Conservation (phyloP, 345 rosid genomes). For the Streptanthus diversifolius region DNA sequence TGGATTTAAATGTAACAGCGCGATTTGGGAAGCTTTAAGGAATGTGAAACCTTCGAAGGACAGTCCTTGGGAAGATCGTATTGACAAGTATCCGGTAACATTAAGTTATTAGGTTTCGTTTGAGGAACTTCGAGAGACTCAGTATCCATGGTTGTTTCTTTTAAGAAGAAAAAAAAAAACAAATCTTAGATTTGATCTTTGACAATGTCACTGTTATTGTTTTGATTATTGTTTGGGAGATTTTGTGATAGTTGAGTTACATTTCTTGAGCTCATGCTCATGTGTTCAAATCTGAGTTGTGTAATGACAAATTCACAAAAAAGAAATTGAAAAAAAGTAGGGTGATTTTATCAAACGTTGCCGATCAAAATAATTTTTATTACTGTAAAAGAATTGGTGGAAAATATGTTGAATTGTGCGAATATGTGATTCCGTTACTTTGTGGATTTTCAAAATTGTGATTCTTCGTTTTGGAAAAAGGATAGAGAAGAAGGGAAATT, state of each 20-base stretch:
- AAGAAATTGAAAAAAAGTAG: neutral
- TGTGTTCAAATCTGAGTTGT: conserved; percentile 1
- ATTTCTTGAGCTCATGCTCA: conserved; percentile 9
- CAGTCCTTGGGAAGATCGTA: conserved; percentile 46
- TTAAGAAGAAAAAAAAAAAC: neutral
- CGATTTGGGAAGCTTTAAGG: conserved; percentile 44
- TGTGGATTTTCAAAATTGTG: no score
- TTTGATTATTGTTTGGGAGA: conserved; percentile 12
- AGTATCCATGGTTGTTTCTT: conserved; percentile 1
- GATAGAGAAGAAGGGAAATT: no score
- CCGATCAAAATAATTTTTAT: neutral
- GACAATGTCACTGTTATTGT: conserved; percentile 21
- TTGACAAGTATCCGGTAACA: conserved; percentile 43
- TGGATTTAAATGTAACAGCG: conserved; percentile 45
- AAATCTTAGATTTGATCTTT: conserved; percentile 8
- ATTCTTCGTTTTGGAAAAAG: no score
- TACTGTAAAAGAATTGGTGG: neutral
- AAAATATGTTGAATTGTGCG: neutral
- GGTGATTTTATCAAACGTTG: no score
- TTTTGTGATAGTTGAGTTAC: conserved; percentile 9
- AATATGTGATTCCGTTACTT: neutral
- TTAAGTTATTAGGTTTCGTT: conserved; percentile 25
- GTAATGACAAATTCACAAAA: neutral
- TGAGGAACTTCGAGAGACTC: neutral
- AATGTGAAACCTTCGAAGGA: conserved; percentile 32